Percentiles rank a stretch among this genome's conserved stretches.
These are phyloP conservation scores for Polyporus tsugae DNA, from an alignment of 1,284 basidiomycete species.

Conservation along the genomic window DNA sequence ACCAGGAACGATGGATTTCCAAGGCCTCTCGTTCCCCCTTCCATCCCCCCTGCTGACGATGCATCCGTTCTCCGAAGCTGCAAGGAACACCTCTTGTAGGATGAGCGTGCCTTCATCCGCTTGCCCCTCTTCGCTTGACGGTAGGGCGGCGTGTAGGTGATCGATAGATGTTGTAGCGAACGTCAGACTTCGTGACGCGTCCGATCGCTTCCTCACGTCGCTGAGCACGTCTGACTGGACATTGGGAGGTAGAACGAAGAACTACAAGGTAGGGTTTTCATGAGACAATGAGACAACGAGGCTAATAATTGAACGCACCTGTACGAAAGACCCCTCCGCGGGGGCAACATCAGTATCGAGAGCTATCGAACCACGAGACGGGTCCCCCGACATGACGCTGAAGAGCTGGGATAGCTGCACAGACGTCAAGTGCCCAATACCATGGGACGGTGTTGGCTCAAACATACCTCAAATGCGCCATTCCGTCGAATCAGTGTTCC, in stretches of 20 bases:
- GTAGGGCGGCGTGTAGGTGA: conserved; percentile 12
- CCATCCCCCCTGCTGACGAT: conserved; percentile 40
- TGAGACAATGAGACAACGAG: conserved; percentile 8
- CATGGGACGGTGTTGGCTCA: not conserved
- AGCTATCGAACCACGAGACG: conserved; percentile 77
- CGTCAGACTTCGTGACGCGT: conserved; percentile 18
- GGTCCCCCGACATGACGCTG: conserved; percentile 81
- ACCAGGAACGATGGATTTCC: conserved; percentile 49
- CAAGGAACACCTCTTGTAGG: conserved; percentile 55
- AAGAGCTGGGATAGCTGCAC: conserved; percentile 55
- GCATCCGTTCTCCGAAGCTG: conserved; percentile 68
- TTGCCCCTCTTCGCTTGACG: conserved; percentile 16
- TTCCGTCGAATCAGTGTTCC: conserved; percentile 47
- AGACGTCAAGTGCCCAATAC: not conserved
- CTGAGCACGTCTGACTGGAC: conserved; percentile 16
- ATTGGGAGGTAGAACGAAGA: conserved; percentile 24
- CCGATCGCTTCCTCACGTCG: conserved; percentile 5
- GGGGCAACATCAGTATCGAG: conserved; percentile 73
- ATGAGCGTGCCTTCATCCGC: conserved; percentile 32
- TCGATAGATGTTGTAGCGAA: conserved; percentile 31
- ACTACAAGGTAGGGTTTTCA: conserved; percentile 21
- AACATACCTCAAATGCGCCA: conserved; percentile 39
- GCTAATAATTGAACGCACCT: conserved; percentile 52
- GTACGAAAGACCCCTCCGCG: conserved; percentile 61
- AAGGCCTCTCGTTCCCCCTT: conserved; percentile 36